These are phyloP conservation scores for Candida quercuum DNA, from an alignment of 805 yeast genomes.

Conservation along the genomic window DNA sequence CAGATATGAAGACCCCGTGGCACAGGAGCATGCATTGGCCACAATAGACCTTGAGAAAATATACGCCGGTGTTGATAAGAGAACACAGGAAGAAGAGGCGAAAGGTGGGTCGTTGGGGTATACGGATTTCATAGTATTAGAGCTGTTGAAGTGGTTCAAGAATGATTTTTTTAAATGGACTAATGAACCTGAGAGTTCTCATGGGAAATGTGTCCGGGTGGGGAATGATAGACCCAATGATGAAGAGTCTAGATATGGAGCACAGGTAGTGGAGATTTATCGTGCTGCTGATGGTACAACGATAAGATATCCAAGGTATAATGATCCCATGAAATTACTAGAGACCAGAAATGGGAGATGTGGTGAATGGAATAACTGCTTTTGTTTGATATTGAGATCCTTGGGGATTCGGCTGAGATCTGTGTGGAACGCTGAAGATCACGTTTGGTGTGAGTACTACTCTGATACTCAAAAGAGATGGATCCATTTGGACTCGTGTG, in stretches of 20 bases:
- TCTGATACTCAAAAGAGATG: slow-evolving; percentile 57
- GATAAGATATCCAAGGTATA: slow-evolving; percentile 72
- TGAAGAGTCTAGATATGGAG: slow-evolving; percentile 43
- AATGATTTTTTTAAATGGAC: slow-evolving; percentile 82
- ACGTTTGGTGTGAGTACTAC: slow-evolving; percentile 93
- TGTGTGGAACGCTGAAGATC: slow-evolving; percentile 88
- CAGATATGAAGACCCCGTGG: slow-evolving; percentile 16
- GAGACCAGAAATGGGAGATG: slow-evolving; percentile 72
- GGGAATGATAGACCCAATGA: slow-evolving; percentile 39
- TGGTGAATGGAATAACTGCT: slow-evolving; percentile 94
- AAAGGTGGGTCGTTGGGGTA: slow-evolving; percentile 31
- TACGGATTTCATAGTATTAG: slow-evolving; percentile 54
- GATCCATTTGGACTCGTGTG: slow-evolving; percentile 90
- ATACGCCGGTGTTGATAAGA: slow-evolving; percentile 53
- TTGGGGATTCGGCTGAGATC: slow-evolving; percentile 63
- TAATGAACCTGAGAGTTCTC: slow-evolving; percentile 56
- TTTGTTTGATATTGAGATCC: slow-evolving; percentile 63
- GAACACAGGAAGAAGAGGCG: slow-evolving; percentile 28
- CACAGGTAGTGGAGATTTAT: slow-evolving; percentile 60
- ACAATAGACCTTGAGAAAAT: slow-evolving; percentile 55
- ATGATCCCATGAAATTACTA: slow-evolving; percentile 57
- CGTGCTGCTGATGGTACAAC: slow-evolving; percentile 47
- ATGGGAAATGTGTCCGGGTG: slow-evolving; percentile 27
- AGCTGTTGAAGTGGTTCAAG: slow-evolving; percentile 65
- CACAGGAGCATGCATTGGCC: slow-evolving; percentile 44